Base-by-base conservation (phyloP, 805 yeast species). In the Isabelozyma rhagii region DNA sequence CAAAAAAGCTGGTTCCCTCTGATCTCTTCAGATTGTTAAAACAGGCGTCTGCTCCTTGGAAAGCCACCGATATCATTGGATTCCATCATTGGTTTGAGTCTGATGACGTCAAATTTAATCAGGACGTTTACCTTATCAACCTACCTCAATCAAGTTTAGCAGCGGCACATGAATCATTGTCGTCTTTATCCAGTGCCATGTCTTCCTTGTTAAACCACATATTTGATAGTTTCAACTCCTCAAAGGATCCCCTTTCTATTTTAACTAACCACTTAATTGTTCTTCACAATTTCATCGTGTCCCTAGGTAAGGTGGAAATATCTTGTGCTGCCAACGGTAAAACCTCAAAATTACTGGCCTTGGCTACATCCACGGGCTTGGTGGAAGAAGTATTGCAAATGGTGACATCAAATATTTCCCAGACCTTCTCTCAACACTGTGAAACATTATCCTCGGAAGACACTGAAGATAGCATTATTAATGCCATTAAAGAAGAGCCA, bases 31-130 rank as follows among this genome's bases (percentile, higher is more conserved):
- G 50, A 5, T 47, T 42, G 8, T 48, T 64, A 4, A 51, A 45
- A 34, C 51, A 46, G 10, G 47, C 48, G 9, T 54, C 65, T 3
- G 45, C 47, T 27, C 47, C 57, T 1, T 71, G 75, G 75, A 56
- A 53, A 5, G 60, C 66, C 1, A 49, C 61, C 1, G 60, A 59
- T 4, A 45, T 62, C 17, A 52, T 71, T 39, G 75, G 75, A 1
- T 68, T 65, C 48, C 62, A 59, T 39, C 52, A 61, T 47, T 72
- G 76, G 75, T 53, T 68, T 36, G 63, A 60, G n/a, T 54, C 49
- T 39, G 55, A 48, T 10, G 34, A 25, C 6, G 53, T 62, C 9
- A 11, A n/a, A 1, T 61, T 62, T 36, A 45, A 55, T 40, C 44
- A 44, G n/a, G 49, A 49, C 14, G 21, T 44, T 3, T 47, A 50